Evolutionary conservation across 176 grass and related monocot species (phyloP), one percentile per base, ranked within the genome.

Genomic region (Phoenix dactylifera): DNA sequence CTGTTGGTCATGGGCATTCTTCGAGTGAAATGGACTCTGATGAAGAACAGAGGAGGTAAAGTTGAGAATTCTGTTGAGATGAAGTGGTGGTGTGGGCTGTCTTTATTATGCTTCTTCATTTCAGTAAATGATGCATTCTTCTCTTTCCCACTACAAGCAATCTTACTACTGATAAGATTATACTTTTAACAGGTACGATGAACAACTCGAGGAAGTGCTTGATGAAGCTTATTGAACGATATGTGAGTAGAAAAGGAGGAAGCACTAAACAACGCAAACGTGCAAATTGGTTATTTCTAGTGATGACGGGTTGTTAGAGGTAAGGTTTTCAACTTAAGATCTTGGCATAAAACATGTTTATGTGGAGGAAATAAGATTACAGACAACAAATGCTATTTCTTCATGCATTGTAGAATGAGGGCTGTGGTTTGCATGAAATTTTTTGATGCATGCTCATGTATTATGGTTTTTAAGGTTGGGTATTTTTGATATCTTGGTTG

Each of bases 161-260:
- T 44, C 35, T 44, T 44, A 44, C 10, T 12, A 44, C 35, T 44
- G 35, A 44, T 44, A 44, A 44, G 1, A 44, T 44, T 44, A 12
- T 44, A 44, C 10, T 44, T 9, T 44, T 12, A 10, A 23, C 57
- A 98, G 93, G 79, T 98, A 98, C 50, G 61, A 98, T 51, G 80
- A 76, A 4, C 81, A 98, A 73, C 87, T 98, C 53, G 93, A 98
- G 69, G 76, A 85, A 24, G 86, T 92, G 79, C 84, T 98, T 64
- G 93, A 98, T 77, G 73, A 85, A 72, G 93, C 87, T 48, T 98
- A 92, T 67, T n/a, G 84, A 92, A 62, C 79, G 79, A 51, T 98
- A 80, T 83, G 66, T 98, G 72, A 98, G 62, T 16, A 91, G 70
- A 78, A 91, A 80, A 39, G 93, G 87, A 52, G 93, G 93, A 59